Evolutionary conservation across 495 filamentous ascomycete genomes (phyloP).

Genomic region (Astrocystis sublimbata): DNA sequence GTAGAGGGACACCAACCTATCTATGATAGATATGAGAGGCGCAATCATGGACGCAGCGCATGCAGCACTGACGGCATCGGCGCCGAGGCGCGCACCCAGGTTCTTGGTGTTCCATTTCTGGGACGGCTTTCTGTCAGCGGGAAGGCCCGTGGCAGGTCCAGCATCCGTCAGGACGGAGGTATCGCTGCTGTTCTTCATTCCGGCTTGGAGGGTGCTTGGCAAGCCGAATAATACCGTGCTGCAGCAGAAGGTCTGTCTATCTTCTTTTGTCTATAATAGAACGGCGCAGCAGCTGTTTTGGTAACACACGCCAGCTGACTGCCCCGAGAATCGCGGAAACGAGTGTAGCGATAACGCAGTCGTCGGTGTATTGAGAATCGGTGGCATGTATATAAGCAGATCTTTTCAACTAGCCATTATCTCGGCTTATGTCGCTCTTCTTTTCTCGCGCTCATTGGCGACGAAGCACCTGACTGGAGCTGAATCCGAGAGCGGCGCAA

Average conservation of each 20-base stretch:
- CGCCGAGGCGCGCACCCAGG: conserved; percentile 64
- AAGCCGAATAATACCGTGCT: not conserved
- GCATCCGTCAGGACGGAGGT: not conserved
- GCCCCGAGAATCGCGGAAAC: conserved; percentile 14
- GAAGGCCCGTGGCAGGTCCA: not conserved
- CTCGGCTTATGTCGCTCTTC: not conserved
- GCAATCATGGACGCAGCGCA: conserved; percentile 81
- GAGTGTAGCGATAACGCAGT: conserved; percentile 8
- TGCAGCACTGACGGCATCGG: conserved; percentile 73
- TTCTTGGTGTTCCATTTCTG: conserved; percentile 76
- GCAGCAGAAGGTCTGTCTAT: not conserved
- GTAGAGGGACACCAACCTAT: conserved; percentile 59
- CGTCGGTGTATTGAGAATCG: conserved; percentile 22
- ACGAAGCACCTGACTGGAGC: not conserved
- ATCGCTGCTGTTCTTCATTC: conserved; percentile 16
- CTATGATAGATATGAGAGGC: conserved; percentile 87
- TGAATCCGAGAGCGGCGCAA: not conserved
- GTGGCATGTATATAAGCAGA: not conserved
- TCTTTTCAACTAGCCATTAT: not conserved
- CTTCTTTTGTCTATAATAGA: too few relatives aligned
- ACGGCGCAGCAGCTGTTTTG: not conserved
- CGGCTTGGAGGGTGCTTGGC: not conserved
- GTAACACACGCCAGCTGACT: not conserved
- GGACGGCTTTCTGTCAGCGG: conserved; percentile 14
- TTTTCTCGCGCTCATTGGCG: too few relatives aligned